phyloP scores from a whole-genome alignment of 2,329 filamentous ascomycete genomes.

The Teratosphaeria pseudoeucalypti region DNA sequence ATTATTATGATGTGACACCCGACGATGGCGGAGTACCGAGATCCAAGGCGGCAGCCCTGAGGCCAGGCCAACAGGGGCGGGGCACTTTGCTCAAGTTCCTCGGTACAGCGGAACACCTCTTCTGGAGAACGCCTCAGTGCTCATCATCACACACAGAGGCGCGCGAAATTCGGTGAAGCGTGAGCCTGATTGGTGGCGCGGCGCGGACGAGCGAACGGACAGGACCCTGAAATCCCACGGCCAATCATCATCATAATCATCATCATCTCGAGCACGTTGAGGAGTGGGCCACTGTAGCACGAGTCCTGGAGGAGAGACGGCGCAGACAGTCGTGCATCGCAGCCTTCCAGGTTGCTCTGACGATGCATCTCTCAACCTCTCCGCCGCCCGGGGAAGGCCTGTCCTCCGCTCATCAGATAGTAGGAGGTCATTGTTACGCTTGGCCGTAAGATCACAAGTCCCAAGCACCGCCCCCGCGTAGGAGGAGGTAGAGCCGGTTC shows the following conservation, averaged over 20 bases:
- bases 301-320: neutral
- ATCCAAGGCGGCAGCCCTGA: neutral
- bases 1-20: neutral
- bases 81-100: neutral
- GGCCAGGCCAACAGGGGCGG: too few relatives aligned
- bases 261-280: neutral
- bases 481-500: neutral
- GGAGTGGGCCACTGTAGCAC: neutral
- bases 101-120: neutral
- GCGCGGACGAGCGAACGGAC: neutral
- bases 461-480: neutral
- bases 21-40: neutral
- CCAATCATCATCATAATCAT: neutral
- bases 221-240: neutral
- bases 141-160: neutral
- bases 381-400: neutral
- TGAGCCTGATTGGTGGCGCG: neutral
- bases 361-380: neutral
- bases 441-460: neutral
- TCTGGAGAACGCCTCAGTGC: neutral
- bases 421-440: neutral
- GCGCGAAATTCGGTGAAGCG: neutral
- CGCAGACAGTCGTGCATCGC: neutral
- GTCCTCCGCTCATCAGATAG: neutral
- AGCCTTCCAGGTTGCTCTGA: too few relatives aligned